Evolutionary conservation across 768 basidiomycete species (phyloP).

Genomic region (Dendrothele bispora): DNA sequence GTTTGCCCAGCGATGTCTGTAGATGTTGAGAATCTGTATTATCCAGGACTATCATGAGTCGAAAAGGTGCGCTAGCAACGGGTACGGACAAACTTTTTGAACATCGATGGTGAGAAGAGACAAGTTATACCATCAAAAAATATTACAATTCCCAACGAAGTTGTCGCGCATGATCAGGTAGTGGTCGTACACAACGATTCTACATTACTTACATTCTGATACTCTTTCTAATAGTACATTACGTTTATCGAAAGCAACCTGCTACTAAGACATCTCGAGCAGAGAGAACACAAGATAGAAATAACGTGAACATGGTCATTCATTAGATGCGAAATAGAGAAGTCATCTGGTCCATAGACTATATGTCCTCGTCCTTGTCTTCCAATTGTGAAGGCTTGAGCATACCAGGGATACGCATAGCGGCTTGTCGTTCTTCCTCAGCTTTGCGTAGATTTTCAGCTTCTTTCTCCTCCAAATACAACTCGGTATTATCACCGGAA

Average conservation of each 20-base stretch:
- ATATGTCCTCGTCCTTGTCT: constrained; percentile 89
- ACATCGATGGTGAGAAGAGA: constrained; percentile 44
- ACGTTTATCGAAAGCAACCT: constrained; percentile 25
- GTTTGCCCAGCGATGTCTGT: constrained; percentile 89
- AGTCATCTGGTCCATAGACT: constrained; percentile 28
- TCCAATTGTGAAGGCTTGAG: constrained; percentile 93
- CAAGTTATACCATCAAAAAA: constrained; percentile 1
- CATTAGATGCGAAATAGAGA: not conserved
- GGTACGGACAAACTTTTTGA: constrained; percentile 61
- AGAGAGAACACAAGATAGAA: constrained; percentile 10
- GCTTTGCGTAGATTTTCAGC: constrained; percentile 75
- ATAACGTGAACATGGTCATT: not conserved
- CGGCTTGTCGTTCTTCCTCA: constrained; percentile 82
- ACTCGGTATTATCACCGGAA: constrained; percentile 89
- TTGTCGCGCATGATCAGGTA: too few relatives aligned
- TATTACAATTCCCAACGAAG: not conserved
- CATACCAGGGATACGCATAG: constrained; percentile 96
- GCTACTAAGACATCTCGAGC: constrained; percentile 23
- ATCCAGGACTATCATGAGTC: constrained; percentile 1
- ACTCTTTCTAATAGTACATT: constrained; percentile 41
- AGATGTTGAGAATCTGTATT: constrained; percentile 61
- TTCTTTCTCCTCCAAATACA: constrained; percentile 95
- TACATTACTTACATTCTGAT: constrained; percentile 41
- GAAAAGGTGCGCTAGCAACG: not conserved
- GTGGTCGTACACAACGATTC: constrained; percentile 19